Base-by-base conservation (phyloP, 495 filamentous ascomycete species). In the Penicillium roqueforti region DNA sequence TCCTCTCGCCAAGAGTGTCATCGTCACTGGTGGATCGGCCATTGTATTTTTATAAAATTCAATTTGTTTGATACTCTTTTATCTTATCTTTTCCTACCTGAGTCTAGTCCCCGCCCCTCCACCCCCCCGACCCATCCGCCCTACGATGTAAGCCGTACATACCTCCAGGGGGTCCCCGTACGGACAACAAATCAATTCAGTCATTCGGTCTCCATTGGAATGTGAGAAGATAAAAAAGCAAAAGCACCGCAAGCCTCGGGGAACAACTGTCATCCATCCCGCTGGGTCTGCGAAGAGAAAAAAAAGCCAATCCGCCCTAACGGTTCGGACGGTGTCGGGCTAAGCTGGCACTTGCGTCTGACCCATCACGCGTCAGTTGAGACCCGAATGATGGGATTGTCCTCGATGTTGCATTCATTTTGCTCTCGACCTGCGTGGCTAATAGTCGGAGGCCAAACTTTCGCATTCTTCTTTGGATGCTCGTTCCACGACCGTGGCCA, bases 321-420 rank as follows among this genome's bases (percentile, higher is more conserved):
- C 50, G 40, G 50, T 44, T 44, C 50, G 47, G 47, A 40, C n/a
- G 7, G n/a, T 29, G 22, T 50, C 16, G 50, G 39, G 41, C 40
- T 54, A 51, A 63, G 53, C 55, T 66, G 58, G 55, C 60, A 53
- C 58, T 42, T 48, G 53, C 34, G 34, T 69, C 57, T 69, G 70
- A 73, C 58, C 54, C 62, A 69, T 73, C 70, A 70, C 67, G 59
- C 64, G 64, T 69, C 67, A 70, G 56, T 63, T 54, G 22, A 53
- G 51, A 49, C 57, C 46, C 38, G 37, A 63, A 59, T 45, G 25
- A 6, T 37, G 23, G 53, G 49, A 57, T 51, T 47, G 34, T 20
- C 4, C 52, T 58, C 51, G 38, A 37, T 37, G n/a, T 36, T 36
- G 40, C 29, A 28, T 39, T 18, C 26, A 38, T 38, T 51, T 13